Evolutionary conservation across 1,284 basidiomycete species (phyloP), one percentile per base, ranked within the genome.

Genomic region (Ustilago shanxiensis): DNA sequence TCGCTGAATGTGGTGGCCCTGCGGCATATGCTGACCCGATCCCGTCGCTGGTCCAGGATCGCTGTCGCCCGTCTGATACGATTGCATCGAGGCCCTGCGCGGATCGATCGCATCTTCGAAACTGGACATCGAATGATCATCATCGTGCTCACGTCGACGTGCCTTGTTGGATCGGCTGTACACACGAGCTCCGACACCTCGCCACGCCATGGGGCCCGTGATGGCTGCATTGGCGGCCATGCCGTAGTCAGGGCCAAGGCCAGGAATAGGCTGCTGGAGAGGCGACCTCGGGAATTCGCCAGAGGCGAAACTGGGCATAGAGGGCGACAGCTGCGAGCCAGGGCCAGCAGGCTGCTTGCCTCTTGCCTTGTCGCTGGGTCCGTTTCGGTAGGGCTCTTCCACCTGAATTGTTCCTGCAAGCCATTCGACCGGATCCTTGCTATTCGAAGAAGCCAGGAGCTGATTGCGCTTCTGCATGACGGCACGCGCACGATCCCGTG

Each of bases 381-480:
- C 53, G 16, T 58, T 26, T 28, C 70, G 70, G 24, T 69, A 72
- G 29, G 57, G 50, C 16, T 74, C 71, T 8, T 74, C 71, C 7
- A 61, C 56, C 55, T 67, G 67, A 16, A 74, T 63, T 20, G 64
- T 55, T 11, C 76, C 76, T 16, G 64, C 33, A 16, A 83, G 73
- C 82, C 82, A 83, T 56, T 83, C 82, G 53, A 83, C 82, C 13
- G 81, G 68, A 56, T 83, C 82, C 58, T 72, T 79, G 66, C 58
- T 73, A 44, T 78, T 79, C 35, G 73, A 72, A 22, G 75, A 67
- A 3, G 82, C 79, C 53, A 83, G 31, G 14, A 83, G 71, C 66
- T 83, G 82, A 37, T 82, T 78, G 35, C 94, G 93, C 88, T 98
- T 98, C 85, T 92, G 91, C 91, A 98, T 93, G 86, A 98, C 96